These are phyloP conservation scores for Tetradesmus obliquus DNA, from an alignment of 139 green algal genomes.

Conservation along the genomic window DNA sequence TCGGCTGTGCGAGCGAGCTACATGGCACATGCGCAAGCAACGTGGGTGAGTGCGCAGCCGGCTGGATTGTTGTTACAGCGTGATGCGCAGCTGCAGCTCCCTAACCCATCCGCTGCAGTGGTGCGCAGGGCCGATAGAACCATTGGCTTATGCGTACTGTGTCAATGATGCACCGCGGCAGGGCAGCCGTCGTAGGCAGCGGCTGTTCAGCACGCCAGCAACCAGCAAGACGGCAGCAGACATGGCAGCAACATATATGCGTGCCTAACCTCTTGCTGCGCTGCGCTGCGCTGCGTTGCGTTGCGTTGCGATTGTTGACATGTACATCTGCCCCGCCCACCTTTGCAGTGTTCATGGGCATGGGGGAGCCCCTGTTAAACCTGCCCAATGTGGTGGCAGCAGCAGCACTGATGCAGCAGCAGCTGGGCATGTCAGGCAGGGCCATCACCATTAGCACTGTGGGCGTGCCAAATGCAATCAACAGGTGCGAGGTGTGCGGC, in stretches of 20 bases:
- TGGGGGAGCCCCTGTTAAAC: slow-evolving; percentile 88
- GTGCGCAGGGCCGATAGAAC: too few relatives aligned
- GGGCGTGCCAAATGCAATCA: slow-evolving; percentile 73
- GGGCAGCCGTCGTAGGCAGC: too few relatives aligned
- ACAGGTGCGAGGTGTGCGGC: background rate
- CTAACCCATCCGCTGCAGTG: too few relatives aligned
- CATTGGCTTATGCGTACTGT: too few relatives aligned
- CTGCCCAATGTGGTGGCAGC: slow-evolving; percentile 82
- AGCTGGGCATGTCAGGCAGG: slow-evolving; percentile 86
- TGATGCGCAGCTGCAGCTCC: too few relatives aligned
- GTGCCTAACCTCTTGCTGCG: background rate
- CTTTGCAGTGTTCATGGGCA: slow-evolving; percentile 90
- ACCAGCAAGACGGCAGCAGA: background rate
- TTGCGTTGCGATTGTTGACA: background rate
- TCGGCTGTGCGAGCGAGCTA: slow-evolving; percentile 59
- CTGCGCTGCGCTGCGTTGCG: background rate
- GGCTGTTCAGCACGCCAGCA: background rate
- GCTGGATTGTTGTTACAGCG: slow-evolving; percentile 17
- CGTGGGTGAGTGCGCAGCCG: slow-evolving; percentile 51
- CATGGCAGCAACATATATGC: background rate
- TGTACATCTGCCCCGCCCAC: background rate
- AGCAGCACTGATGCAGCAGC: slow-evolving; percentile 80
- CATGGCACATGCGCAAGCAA: slow-evolving; percentile 85
- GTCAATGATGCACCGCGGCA: too few relatives aligned
- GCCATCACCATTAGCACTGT: slow-evolving; percentile 98